Evolutionary conservation across 2,329 filamentous ascomycete species (phyloP), one percentile per base, ranked within the genome.

Genomic region (Dendrostoma leiphaemia): DNA sequence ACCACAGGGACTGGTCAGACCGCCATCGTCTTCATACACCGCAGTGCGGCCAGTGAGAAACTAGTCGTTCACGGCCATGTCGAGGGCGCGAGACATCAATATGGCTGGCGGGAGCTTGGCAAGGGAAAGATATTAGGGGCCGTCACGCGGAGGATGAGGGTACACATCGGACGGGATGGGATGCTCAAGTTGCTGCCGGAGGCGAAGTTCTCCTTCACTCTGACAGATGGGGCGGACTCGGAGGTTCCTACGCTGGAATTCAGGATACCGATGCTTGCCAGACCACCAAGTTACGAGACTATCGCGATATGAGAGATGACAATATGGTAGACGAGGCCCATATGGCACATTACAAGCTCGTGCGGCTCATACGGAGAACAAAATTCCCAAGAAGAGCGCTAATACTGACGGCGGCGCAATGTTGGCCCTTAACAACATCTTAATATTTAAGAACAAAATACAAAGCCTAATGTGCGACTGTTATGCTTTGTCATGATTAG

Each of bases 1-100:
- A 46, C 29, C 29, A 46, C 44, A n/a, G 44, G 17, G n/a, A 46
- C 44, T 10, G 44, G 44, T 29, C 44, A 46, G 28, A 46, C 28
- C 8, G 44, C 44, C 3, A 8, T 46, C 29, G 44, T 46, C 28
- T 32, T 46, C 17, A 31, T 46, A 17, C 44, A 46, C 29, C 44
- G 29, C 44, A 46, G 29, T 29, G 17, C 26, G 9, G 17, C 4
- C 6, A 29, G n/a, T 8, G 44, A 34, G 9, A 28, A 29, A 7
- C 29, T 46, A 17, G 17, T 34, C 17, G 44, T 46, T 3, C 28
- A 32, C 29, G 44, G 44, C 8, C 44, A 46, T 17, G n/a, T 46
- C 44, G 44, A 46, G 44, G 44, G 28, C n/a, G 44, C 17, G 17
- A 31, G 44, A 15, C 28, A 32, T 19, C 17, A 31, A 3, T 46